Conservation (phyloP, 306 rosid genomes). For the Castanopsis chinensis region DNA sequence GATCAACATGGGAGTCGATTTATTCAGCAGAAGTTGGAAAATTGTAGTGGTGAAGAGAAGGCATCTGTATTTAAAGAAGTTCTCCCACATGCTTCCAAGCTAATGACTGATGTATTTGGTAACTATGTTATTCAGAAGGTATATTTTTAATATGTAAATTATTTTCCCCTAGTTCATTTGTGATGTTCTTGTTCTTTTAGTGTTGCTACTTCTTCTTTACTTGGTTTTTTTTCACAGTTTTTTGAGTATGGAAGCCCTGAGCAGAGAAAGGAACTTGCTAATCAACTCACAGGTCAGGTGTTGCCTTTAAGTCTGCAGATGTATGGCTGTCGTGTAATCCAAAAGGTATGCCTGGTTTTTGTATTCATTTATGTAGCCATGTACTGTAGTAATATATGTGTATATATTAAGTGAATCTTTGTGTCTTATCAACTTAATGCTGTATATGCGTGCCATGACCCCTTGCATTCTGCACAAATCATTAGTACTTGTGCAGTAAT, state of each 20-base stretch:
- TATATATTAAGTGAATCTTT: neutral
- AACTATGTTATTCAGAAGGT: slow-evolving; percentile 58
- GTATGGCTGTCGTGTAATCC: slow-evolving; percentile 61
- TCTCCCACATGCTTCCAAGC: slow-evolving; percentile 45
- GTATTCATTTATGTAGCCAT: neutral
- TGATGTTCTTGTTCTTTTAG: neutral
- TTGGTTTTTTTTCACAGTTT: slow-evolving; percentile 26
- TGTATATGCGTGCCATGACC: neutral
- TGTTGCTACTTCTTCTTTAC: neutral
- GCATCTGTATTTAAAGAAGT: slow-evolving; percentile 51
- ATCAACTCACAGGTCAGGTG: slow-evolving; percentile 41
- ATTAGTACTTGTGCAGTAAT: neutral
- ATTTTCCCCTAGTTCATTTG: neutral
- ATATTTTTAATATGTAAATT: neutral
- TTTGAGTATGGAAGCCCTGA: slow-evolving; percentile 54
- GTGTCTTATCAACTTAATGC: slow-evolving; percentile 5
- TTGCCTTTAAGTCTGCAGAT: slow-evolving; percentile 55
- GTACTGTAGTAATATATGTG: neutral
- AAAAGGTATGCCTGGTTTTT: slow-evolving; percentile 27
- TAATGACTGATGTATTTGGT: slow-evolving; percentile 59
- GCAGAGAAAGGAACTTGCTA: slow-evolving; percentile 31
- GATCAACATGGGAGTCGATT: slow-evolving; percentile 64
- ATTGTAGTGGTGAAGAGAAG: slow-evolving; percentile 32
- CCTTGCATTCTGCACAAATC: neutral
- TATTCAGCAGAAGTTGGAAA: slow-evolving; percentile 57